Base-by-base conservation (phyloP, 352 stramenopile species). In the Pythium aquatile region DNA sequence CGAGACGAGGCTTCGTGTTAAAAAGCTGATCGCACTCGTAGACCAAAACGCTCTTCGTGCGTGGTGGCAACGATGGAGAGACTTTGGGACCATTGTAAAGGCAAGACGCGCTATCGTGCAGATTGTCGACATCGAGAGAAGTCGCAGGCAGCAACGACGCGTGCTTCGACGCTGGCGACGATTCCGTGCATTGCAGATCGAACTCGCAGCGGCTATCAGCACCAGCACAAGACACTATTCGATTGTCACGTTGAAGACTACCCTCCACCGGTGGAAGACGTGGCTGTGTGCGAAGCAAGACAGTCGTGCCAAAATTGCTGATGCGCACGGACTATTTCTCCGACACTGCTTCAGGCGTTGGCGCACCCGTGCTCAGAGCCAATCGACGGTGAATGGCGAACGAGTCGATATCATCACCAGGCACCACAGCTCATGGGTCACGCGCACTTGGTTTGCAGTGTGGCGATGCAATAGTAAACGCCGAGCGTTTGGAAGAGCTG, bases 31-130 rank as follows among this genome's bases (percentile, higher is more conserved):
- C 20, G n/a, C 10, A 10, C 11, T 65, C 1, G 63, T 48, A 1
- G 9, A 42, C 5, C 47, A 20, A 17, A 28, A 61, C 24, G 48
- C 52, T 16, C 11, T 61, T 35, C 47, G 49, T 14, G 55, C 55
- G 37, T 69, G 63, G 63, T 69, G 63, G 63, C 14, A n/a, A 17
- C 56, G 55, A 10, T 69, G 63, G 63, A 59, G 11, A 40, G 26
- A 29, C 6, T 61, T 44, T 16, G 55, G 30, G 7, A 29, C 29
- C 16, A 24, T 24, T 29, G 54, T 32, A 48, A 61, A 52, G 8
- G 49, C 55, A 11, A 17, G 16, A 2, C 29, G 37, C 2, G 28
- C 40, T 30, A 64, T 69, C 35, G 20, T 33, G 1, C 17, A 52
- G 10, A 24, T 69, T 16, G 16, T 69, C 11, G 40, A 63, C 17